These are phyloP conservation scores for Crithidia bombi DNA, from an alignment of 208 protist species.

Conservation along the genomic window DNA sequence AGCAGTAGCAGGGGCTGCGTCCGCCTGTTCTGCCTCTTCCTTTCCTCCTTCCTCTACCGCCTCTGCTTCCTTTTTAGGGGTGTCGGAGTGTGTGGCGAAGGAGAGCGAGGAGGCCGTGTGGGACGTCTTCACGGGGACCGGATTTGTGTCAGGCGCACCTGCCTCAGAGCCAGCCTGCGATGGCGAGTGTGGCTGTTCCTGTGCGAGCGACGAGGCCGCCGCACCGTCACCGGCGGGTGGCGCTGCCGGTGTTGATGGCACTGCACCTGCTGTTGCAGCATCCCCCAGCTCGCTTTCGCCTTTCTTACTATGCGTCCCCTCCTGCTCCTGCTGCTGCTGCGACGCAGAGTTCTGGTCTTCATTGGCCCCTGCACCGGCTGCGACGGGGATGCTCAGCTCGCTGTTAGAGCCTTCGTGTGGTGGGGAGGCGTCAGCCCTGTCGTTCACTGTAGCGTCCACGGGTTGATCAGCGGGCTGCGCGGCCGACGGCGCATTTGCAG, in stretches of 20 bases:
- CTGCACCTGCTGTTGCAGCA: not conserved
- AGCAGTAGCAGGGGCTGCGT: too few species aligned
- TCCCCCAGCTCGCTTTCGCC: not conserved
- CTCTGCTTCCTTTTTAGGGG: not conserved
- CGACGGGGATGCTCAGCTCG: conserved; percentile 21
- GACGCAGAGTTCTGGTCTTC: not conserved
- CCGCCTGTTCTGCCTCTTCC: not conserved
- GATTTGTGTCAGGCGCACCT: not conserved
- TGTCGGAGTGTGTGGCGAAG: not conserved
- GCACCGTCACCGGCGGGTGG: not conserved
- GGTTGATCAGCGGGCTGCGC: not conserved
- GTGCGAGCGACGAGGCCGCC: not conserved
- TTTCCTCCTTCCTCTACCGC: not conserved
- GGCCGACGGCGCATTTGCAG: not conserved
- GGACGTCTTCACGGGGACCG: not conserved
- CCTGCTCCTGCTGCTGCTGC: not conserved
- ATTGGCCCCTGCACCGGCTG: not conserved
- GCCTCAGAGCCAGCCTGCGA: not conserved
- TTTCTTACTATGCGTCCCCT: not conserved
- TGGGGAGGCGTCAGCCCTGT: not conserved
- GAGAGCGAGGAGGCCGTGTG: conserved; percentile 13
- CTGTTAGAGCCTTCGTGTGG: not conserved
- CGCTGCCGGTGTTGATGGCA: not conserved
- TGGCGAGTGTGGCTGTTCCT: not conserved
- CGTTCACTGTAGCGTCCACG: not conserved